Percentiles rank a stretch among this genome's conserved stretches.
phyloP scores from a whole-genome alignment of 768 basidiomycete species.

The Lepiota venenata region DNA sequence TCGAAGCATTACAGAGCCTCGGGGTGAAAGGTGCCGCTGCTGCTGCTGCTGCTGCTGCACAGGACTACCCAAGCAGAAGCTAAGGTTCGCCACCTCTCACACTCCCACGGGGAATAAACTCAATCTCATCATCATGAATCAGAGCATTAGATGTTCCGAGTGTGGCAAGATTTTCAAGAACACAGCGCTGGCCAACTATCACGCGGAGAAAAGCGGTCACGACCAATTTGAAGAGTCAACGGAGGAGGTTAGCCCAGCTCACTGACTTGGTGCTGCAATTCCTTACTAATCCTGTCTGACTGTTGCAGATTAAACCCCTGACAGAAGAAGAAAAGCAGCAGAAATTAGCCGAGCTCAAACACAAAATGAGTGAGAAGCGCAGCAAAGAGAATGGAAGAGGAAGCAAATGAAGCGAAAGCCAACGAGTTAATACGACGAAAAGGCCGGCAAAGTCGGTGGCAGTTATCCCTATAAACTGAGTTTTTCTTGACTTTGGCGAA shows the following conservation, averaged over 20 bases:
- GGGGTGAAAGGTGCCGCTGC: conserved; percentile 27
- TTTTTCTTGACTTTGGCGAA: conserved; percentile 20
- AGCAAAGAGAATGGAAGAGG: conserved; percentile 66
- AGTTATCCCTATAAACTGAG: neutral
- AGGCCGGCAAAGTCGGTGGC: conserved; percentile 68
- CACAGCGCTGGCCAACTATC: conserved; percentile 85
- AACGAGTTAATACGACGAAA: conserved; percentile 82
- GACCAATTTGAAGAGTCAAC: conserved; percentile 94
- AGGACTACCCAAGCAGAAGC: conserved; percentile 50
- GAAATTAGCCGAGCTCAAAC: conserved; percentile 74
- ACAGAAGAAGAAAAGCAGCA: conserved; percentile 92
- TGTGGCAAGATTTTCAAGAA: conserved; percentile 88
- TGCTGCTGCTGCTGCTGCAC: conserved; percentile 23
- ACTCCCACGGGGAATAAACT: neutral
- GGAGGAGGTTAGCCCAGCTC: conserved; percentile 62
- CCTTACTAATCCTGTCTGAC: neutral
- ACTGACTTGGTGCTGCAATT: conserved; percentile 2
- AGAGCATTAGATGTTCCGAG: conserved; percentile 83
- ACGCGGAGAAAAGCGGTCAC: conserved; percentile 94
- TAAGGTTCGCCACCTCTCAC: conserved; percentile 41
- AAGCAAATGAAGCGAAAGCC: conserved; percentile 66
- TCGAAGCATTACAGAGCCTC: conserved; percentile 54
- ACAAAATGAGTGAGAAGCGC: conserved; percentile 81
- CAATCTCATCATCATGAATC: neutral
- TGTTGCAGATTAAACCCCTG: conserved; percentile 77